Conservation (phyloP, 2,329 filamentous ascomycete species). For the Trichoderma lentiforme region DNA sequence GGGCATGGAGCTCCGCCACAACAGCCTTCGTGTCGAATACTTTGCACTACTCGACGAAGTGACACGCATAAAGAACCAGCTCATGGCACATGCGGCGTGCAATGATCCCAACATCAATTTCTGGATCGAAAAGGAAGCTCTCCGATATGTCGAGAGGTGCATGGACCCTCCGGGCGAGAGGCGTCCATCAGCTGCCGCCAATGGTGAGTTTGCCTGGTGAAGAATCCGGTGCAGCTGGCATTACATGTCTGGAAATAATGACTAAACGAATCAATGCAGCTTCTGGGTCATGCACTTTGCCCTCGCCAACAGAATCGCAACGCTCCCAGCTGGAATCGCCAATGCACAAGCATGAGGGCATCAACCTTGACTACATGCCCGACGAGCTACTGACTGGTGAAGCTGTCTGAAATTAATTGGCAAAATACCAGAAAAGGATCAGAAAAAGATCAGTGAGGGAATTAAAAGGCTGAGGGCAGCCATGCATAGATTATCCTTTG, state of each 20-base stretch:
- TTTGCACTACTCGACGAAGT: slow-evolving; percentile 43
- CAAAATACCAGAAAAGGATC: not conserved
- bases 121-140: slow-evolving; percentile 53
- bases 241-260: not conserved
- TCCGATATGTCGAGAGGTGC: slow-evolving; percentile 41
- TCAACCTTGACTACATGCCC: slow-evolving; percentile 34
- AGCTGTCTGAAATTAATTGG: not conserved
- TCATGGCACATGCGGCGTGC: slow-evolving; percentile 53
- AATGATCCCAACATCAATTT: slow-evolving; percentile 51
- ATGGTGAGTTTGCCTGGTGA: slow-evolving; percentile 1
- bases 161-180: slow-evolving; percentile 2
- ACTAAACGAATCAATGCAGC: not conserved
- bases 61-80: slow-evolving; percentile 45
- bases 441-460: not conserved
- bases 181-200: slow-evolving; percentile 5
- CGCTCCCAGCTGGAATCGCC: not conserved
- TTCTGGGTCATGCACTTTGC: slow-evolving; percentile 6
- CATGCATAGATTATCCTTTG: not conserved
- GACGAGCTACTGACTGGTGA: slow-evolving; percentile 31
- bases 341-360: not conserved
- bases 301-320: slow-evolving; percentile 14
- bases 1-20: slow-evolving; percentile 44
- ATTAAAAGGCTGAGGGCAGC: not conserved
- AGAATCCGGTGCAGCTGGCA: not conserved
- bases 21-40: slow-evolving; percentile 42